Evolutionary conservation across 805 yeast genomes (phyloP), one percentile per base, ranked within the genome.

Genomic region (Lipomyces yamadae): DNA sequence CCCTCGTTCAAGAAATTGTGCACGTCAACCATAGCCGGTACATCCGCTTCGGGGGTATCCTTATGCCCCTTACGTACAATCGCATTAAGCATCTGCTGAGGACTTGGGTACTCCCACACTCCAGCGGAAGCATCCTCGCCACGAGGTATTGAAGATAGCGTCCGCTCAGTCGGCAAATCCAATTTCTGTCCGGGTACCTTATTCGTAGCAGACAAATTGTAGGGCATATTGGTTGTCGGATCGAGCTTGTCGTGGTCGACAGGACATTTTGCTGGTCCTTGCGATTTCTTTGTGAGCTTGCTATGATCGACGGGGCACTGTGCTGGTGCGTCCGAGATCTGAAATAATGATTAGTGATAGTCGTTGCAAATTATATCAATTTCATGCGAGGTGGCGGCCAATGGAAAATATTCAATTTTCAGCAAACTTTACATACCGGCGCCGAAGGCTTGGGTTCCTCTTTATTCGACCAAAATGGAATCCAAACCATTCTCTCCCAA

Each of bases 21-120:
- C 57, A 95, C 96, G 71, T 89, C 94, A 33, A 95, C 99, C 99
- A 95, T 95, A 58, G 91, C 85, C 72, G 91, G 97, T 2, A 95
- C 98, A 0, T 97, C 97, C 70, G 92, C 97, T 76, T 93, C 98
- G 2, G 94, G 96, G 62, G 94, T 85, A 58, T 89, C 96, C 2
- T 85, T 88, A 74, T 95, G 94, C 29, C 97, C 97, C 80, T 95
- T 95, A 70, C 94, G 86, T 34, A 92, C 80, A 98, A 95, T 94
- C 11, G 99, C 99, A 75, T 94, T 93, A 72, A 92, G 87, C 99
- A 95, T 95, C 77, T 95, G 99, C 79, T 95, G 99, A 0, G 99
- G 99, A 1, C 97, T 91, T 1, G 99, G 99, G 76, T 95, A 95
- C 79, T 95, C 99, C 99, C 99, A 95, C 58, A 88, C 86, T 1